phyloP scores from a whole-genome alignment of 192 early-diverging fungal genomes.

The Entomortierella chlamydospora region DNA sequence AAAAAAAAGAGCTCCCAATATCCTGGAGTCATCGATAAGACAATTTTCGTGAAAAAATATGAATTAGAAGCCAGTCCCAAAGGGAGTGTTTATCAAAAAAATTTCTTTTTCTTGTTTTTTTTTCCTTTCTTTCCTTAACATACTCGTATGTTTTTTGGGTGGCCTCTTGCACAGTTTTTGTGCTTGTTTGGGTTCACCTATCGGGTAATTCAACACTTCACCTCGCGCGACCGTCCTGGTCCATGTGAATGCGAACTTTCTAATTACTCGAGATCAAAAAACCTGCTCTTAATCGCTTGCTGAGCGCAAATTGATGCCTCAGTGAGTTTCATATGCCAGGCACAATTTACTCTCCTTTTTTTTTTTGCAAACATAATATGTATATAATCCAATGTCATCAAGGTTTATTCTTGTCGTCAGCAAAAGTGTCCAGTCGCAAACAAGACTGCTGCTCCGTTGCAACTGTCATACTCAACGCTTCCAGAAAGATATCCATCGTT shows the following conservation, averaged over 20 bases:
- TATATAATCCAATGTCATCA: background rate
- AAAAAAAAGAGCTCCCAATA: no score
- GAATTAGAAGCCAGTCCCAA: background rate
- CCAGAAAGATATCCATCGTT: constrained; percentile 18
- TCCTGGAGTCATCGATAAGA: no score
- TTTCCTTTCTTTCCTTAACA: constrained; percentile 18
- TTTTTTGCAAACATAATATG: background rate
- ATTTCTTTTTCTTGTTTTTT: background rate
- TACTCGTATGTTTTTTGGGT: constrained; percentile 40
- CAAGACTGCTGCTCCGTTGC: constrained; percentile 8
- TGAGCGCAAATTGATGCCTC: constrained; percentile 51
- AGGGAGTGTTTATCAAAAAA: background rate
- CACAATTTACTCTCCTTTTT: constrained; percentile 9
- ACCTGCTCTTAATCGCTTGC: constrained; percentile 56
- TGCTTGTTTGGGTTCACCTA: constrained; percentile 39
- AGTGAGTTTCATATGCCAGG: constrained; percentile 57
- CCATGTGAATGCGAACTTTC: constrained; percentile 55
- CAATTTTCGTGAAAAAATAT: background rate
- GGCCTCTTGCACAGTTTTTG: constrained; percentile 54
- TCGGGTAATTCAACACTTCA: constrained; percentile 54
- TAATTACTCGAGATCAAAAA: constrained; percentile 38
- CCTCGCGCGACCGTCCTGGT: constrained; percentile 48
- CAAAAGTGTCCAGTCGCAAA: background rate
- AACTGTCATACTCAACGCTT: constrained; percentile 9
- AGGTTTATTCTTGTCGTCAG: no score